Evolutionary conservation across 768 basidiomycete species (phyloP), one percentile per base, ranked within the genome.

Genomic region (Cystoderma amianthinum): DNA sequence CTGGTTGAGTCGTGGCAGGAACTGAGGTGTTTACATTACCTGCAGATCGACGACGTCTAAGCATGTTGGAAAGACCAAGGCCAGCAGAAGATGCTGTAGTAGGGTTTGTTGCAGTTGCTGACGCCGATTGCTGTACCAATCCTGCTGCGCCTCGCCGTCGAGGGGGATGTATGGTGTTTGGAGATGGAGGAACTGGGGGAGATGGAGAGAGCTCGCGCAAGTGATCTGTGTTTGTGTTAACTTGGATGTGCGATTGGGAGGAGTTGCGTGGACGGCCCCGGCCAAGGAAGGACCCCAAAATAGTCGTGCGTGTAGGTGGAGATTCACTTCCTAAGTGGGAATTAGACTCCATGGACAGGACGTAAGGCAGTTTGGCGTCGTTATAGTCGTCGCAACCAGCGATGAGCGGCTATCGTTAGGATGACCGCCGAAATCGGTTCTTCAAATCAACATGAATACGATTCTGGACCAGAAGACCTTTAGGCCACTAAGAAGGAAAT

Each of bases 231-330:
- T 60, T 53, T 47, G 54, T 58, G 60, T 60, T 64, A 63, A 61
- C 62, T 57, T 79, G 75, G 16, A 57, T 57, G 49, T 62, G 55
- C 32, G 80, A 79, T 58, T 79, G 72, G 22, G 82, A 83, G 34
- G 73, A 65, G 56, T 81, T 83, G 50, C 82, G 71, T 13, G 82
- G 82, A 46, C 84, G 67, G 35, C 75, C 76, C 44, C 84, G 78
- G 45, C 28, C 28, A 9, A 88, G 69, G 59, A 86, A 78, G 39
- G 79, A 80, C 44, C 82, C 78, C 36, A 88, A 71, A 58, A 88
- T 85, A 45, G 80, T 80, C 43, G 76, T 68, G 43, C 83, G 69
- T 23, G 71, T 50, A 9, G 65, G 62, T 21, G 67, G 58, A n/a
- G 68, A 68, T 37, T 69, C 69, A 51, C 51, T 64, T 21, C 64